Base-by-base conservation (phyloP, 2,329 filamentous ascomycete species). In the Fusarium mangiferae region DNA sequence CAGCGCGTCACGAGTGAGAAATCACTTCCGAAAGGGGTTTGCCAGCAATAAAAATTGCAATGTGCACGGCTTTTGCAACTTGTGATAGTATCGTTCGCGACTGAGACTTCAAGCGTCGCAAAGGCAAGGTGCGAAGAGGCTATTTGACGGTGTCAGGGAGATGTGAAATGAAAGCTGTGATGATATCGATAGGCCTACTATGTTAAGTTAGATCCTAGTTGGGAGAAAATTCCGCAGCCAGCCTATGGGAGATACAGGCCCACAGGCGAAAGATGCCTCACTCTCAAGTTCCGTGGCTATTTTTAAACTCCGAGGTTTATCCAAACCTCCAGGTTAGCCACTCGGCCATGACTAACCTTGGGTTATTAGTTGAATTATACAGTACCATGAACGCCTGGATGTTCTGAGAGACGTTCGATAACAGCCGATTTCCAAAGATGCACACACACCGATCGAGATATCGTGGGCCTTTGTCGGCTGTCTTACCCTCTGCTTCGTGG, bases 351-450 rank as follows among this genome's bases (percentile, higher is more conserved):
- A 33, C n/a, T 35, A 26, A 18, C 18, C 18, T 26, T 15, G 9
- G 28, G 28, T n/a, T 33, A 20, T 12, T 26, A 22, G 12, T 24
- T 18, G 26, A 44, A 24, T 44, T 56, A 30, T 11, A 30, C 12
- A 30, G 30, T 30, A 28, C 24, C 33, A 59, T n/a, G 26, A 51
- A 51, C 8, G 24, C 18, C 45, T 48, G 26, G 51, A 70, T 77
- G 75, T 68, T 68, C 54, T 54, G 61, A 72, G 59, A 66, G 67
- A 72, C 75, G 62, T 72, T 51, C 75, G 71, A 77, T 76, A 72
- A 77, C 75, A 77, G 76, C 66, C 73, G 73, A 75, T 74, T 76
- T 75, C 57, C 24, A 28, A 58, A 38, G 7, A 54, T 62, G 56
- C 51, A 61, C 62, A 60, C 62, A 59, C 67, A 57, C 64, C 62